phyloP scores from a whole-genome alignment of 2,329 filamentous ascomycete species.

The Colletotrichum liaoningense region DNA sequence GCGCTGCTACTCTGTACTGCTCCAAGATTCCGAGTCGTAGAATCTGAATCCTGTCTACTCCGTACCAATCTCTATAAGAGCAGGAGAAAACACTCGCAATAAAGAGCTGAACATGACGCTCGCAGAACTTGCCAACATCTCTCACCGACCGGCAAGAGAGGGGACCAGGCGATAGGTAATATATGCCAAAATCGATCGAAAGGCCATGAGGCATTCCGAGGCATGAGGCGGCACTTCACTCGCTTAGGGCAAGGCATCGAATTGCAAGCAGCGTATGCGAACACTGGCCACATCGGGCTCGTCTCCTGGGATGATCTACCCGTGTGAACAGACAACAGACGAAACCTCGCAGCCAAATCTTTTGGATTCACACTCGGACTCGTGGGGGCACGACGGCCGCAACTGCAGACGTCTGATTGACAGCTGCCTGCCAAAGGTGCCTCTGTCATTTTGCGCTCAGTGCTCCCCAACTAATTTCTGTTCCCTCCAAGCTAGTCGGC shows the following conservation, averaged over 20 bases:
- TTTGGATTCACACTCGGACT: neutral
- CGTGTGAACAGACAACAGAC: neutral
- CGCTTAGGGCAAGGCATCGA: neutral
- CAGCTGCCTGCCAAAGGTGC: conserved; percentile 16
- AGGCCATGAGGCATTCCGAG: neutral
- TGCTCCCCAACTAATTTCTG: neutral
- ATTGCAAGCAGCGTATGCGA: neutral
- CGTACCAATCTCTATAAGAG: neutral
- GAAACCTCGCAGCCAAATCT: neutral
- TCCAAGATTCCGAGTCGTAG: neutral
- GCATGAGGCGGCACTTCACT: conserved; percentile 1
- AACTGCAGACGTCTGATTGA: neutral
- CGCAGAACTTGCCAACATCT: neutral
- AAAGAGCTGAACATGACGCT: too few species aligned
- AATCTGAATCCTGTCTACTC: neutral
- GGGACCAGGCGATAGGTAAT: neutral
- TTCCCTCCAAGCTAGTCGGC: neutral
- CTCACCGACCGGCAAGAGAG: neutral
- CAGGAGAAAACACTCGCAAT: neutral
- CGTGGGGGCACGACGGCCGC: neutral
- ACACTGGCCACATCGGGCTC: conserved; percentile 4
- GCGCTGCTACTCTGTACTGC: neutral
- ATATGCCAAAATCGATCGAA: neutral
- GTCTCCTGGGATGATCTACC: neutral
- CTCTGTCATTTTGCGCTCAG: conserved; percentile 2